Evolutionary conservation across 768 basidiomycete species (phyloP).

Genomic region (Cystobasidium onofrii): DNA sequence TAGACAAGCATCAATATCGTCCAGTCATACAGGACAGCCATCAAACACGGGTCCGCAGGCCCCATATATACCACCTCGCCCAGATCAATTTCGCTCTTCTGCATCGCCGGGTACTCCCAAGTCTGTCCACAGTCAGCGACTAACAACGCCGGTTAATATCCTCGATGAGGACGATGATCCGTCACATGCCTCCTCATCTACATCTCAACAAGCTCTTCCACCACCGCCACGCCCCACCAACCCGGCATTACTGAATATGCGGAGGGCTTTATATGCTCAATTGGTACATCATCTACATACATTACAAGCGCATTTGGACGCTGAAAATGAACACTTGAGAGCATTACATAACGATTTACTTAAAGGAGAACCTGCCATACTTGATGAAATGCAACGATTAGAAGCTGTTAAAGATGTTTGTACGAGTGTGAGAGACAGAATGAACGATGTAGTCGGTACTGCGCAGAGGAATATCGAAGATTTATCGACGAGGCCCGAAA

Average conservation of each 20-base stretch:
- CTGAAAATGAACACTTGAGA: constrained; percentile 60
- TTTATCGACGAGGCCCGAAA: constrained; percentile 72
- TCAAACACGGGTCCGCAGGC: constrained; percentile 38
- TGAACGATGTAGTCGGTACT: constrained; percentile 57
- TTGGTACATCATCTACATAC: constrained; percentile 56
- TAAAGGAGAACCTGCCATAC: constrained; percentile 82
- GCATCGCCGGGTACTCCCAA: not conserved
- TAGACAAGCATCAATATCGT: constrained; percentile 7
- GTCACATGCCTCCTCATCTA: not conserved
- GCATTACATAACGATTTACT: constrained; percentile 76
- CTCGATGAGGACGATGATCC: constrained; percentile 56
- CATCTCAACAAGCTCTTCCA: constrained; percentile 50
- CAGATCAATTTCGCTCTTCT: not conserved
- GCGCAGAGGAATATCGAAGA: constrained; percentile 69
- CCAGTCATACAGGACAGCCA: constrained; percentile 8
- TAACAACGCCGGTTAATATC: constrained; percentile 51
- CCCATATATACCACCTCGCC: constrained; percentile 37
- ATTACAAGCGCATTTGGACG: constrained; percentile 56
- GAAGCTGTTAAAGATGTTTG: constrained; percentile 91
- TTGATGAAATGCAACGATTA: constrained; percentile 89
- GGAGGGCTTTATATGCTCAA: constrained; percentile 66
- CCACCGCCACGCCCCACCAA: constrained; percentile 81
- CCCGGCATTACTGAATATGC: constrained; percentile 75
- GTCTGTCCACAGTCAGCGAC: constrained; percentile 11
- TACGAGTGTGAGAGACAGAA: constrained; percentile 61